These are phyloP conservation scores for Cryptococcus maquisensis DNA, from an alignment of 1,284 basidiomycete genomes.

Conservation along the genomic window DNA sequence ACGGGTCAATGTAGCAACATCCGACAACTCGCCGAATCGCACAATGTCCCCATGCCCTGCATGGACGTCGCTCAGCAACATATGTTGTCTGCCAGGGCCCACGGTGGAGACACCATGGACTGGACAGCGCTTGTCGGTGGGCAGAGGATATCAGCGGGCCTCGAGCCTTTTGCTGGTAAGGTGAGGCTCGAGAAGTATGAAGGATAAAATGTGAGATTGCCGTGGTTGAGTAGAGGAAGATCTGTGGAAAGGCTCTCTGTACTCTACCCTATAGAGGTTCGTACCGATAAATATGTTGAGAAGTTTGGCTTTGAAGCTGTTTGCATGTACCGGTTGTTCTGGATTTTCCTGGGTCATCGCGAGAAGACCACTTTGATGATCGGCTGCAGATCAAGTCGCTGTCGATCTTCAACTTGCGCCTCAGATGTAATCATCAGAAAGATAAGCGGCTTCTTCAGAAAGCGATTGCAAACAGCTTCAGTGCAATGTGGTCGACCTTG, in stretches of 20 bases:
- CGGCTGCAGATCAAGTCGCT: too few relatives aligned
- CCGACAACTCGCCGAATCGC: conserved; percentile 53
- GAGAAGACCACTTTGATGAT: too few relatives aligned
- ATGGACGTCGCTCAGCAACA: conserved; percentile 70
- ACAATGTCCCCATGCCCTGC: conserved; percentile 74
- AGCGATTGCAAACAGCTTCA: too few relatives aligned
- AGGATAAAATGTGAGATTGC: not conserved
- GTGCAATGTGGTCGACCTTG: too few relatives aligned
- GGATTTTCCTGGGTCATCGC: too few relatives aligned
- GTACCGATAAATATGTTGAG: too few relatives aligned
- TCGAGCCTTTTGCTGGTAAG: conserved; percentile 45
- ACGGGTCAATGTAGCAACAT: conserved; percentile 42
- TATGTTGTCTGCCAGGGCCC: conserved; percentile 69
- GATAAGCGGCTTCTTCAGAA: too few relatives aligned
- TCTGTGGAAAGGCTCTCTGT: not conserved
- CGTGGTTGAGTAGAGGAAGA: not conserved
- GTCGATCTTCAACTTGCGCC: too few relatives aligned
- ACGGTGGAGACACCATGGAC: conserved; percentile 47
- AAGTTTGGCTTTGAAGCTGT: too few relatives aligned
- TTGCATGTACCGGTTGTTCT: too few relatives aligned
- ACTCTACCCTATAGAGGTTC: too few relatives aligned
- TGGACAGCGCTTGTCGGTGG: conserved; percentile 49
- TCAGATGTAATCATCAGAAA: too few relatives aligned
- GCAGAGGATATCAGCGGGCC: conserved; percentile 46
- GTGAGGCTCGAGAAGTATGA: conserved; percentile 17